Evolutionary conservation across 495 filamentous ascomycete genomes (phyloP).

Genomic region (Podospora sp.): DNA sequence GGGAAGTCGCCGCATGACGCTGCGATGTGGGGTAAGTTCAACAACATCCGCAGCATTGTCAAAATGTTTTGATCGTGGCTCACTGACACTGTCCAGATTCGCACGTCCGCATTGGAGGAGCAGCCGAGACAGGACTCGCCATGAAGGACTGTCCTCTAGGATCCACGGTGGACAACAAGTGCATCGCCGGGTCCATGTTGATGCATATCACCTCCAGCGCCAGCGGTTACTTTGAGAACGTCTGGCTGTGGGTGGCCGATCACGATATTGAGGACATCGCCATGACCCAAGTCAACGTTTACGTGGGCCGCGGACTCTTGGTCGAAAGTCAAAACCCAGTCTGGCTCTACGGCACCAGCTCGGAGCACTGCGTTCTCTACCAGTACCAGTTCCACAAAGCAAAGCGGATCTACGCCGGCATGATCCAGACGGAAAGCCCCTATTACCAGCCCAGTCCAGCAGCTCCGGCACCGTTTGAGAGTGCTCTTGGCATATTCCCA

Average conservation of each 20-base stretch:
- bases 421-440: slow-evolving; percentile 84
- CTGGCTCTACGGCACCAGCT: slow-evolving; percentile 71
- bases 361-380: slow-evolving; percentile 84
- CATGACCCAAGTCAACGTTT: slow-evolving; percentile 82
- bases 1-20: not conserved
- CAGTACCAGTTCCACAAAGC: slow-evolving; percentile 75
- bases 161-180: not conserved
- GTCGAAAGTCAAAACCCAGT: slow-evolving; percentile 61
- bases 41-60: not conserved
- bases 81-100: not conserved
- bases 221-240: slow-evolving; percentile 78
- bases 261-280: slow-evolving; percentile 74
- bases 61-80: too few relatives aligned
- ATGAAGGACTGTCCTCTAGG: not conserved
- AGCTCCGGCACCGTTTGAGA: slow-evolving; percentile 63
- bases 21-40: slow-evolving; percentile 1
- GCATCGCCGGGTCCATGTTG: slow-evolving; percentile 33
- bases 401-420: slow-evolving; percentile 72
- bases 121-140: not conserved
- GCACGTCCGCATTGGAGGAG: slow-evolving; percentile 1
- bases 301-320: slow-evolving; percentile 77
- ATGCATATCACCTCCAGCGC: slow-evolving; percentile 71
- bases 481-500: slow-evolving; percentile 63
- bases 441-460: slow-evolving; percentile 83
- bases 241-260: slow-evolving; percentile 89